A percentile compares a stretch with the other conserved stretches of the same genome.
phyloP scores from a whole-genome alignment of 1,284 basidiomycete species.

The Leccinum subatratum region DNA sequence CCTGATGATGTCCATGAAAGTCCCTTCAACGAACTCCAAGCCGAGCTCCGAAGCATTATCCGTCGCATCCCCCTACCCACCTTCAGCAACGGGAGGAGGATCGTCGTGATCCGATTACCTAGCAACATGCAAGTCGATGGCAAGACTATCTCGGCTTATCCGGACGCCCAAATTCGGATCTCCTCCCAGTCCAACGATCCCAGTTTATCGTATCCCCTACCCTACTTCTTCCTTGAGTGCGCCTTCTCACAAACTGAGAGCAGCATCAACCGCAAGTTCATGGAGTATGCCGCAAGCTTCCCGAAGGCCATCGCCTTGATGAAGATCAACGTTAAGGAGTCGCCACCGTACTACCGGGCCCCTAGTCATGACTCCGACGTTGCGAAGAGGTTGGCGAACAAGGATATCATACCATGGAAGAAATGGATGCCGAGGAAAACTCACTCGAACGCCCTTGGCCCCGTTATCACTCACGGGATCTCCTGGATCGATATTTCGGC shows the following conservation, averaged over 20 bases:
- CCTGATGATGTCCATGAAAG: neutral
- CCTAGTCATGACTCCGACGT: neutral
- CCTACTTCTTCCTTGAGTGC: neutral
- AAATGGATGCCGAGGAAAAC: neutral
- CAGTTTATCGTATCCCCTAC: neutral
- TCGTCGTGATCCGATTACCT: neutral
- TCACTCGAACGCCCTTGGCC: neutral
- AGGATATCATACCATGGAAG: neutral
- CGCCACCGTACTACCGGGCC: neutral
- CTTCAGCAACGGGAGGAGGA: neutral
- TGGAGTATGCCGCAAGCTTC: neutral
- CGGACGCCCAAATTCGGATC: neutral
- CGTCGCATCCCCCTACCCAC: neutral
- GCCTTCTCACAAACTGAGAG: neutral
- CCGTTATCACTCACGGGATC: neutral
- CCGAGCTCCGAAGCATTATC: neutral
- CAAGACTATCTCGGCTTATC: neutral
- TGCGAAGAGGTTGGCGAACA: neutral
- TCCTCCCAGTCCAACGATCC: neutral
- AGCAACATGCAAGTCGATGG: neutral
- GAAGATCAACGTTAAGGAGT: neutral
- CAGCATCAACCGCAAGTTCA: neutral
- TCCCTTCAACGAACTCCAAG: neutral
- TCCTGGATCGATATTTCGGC: neutral
- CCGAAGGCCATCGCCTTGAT: neutral